Base-by-base conservation (phyloP, 208 protist species). In the Leishmania guyanensis region DNA sequence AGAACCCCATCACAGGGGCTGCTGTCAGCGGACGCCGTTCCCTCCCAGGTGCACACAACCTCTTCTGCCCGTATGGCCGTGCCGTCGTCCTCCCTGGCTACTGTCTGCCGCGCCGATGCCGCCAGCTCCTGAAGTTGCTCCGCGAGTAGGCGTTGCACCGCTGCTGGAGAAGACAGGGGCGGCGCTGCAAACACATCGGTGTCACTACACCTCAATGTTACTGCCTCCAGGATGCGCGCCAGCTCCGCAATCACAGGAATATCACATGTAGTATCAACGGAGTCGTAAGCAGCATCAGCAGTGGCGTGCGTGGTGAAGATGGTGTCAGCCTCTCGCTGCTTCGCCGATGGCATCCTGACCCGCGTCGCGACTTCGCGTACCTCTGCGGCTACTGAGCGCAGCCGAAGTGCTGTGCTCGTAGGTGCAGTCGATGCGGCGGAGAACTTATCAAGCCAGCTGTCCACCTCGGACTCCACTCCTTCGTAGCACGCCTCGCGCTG, bases 381-480 rank as follows among this genome's bases (percentile, higher is more conserved):
- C 50, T 80, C 75, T 12, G 66, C 75, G n/a, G 53, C 51, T 22
- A 16, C 12, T 46, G 36, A 10, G 51, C 1, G 48, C 33, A 43
- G 8, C 3, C 29, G 26, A 20, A 62, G 60, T n/a, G 53, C 39
- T 54, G 48, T 53, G 14, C 26, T 16, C 2, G 17, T 16, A 62
- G 68, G 5, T n/a, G 8, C 53, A 46, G 66, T 16, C 46, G 75
- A 73, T 29, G 60, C 48, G 17, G 46, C n/a, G 12, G 9, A 36
- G 20, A 79, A 9, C 36, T 66, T 4, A 48, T 85, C 69, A 48
- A 80, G 72, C 81, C 81, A 85, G 26, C 48, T 78, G 33, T 72
- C 76, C 56, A 85, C 62, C 69, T 85, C 77, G 58, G 50, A 9
- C 60, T 66, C 81, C n/a, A 85, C 81, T n/a, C 81, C 81, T 60